phyloP scores from a whole-genome alignment of 192 early-diverging fungal genomes.

The Backusella sp. region DNA sequence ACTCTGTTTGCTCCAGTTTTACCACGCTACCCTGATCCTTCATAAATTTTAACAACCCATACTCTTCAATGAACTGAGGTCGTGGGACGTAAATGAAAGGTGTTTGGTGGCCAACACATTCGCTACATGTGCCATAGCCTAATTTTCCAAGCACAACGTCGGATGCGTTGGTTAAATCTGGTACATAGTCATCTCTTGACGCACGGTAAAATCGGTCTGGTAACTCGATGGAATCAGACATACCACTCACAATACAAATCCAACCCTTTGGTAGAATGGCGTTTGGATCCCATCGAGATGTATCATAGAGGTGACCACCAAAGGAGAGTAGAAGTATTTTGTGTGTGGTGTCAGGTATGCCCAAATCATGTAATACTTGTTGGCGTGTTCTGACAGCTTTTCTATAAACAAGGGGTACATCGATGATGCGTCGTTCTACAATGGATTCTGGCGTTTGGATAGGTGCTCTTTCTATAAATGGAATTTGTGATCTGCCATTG shows the following conservation, averaged over 20 bases:
- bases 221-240: conserved; percentile 40
- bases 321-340: conserved; percentile 31
- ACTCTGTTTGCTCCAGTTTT: conserved; percentile 50
- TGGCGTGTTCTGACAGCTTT: conserved; percentile 43
- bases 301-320: conserved; percentile 12
- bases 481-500: conserved; percentile 31
- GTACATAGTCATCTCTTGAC: conserved; percentile 56
- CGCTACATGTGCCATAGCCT: conserved; percentile 64
- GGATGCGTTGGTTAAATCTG: conserved; percentile 56
- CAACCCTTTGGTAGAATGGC: conserved; percentile 50
- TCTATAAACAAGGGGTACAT: conserved; percentile 58
- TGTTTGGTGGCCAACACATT: conserved; percentile 56
- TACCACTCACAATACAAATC: conserved; percentile 61
- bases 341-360: conserved; percentile 44
- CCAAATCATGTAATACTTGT: conserved; percentile 39
- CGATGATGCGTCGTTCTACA: conserved; percentile 43
- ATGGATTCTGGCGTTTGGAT: neutral
- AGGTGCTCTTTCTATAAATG: conserved; percentile 13
- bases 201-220: conserved; percentile 49
- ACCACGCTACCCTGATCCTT: conserved; percentile 52
- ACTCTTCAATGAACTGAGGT: conserved; percentile 61
- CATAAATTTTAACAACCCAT: conserved; percentile 56
- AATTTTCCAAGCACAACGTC: conserved; percentile 64
- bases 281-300: conserved; percentile 6
- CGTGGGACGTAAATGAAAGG: conserved; percentile 59